These are phyloP conservation scores for Harringtonia aguacate DNA, from an alignment of 2,329 filamentous ascomycete genomes.

Conservation along the genomic window DNA sequence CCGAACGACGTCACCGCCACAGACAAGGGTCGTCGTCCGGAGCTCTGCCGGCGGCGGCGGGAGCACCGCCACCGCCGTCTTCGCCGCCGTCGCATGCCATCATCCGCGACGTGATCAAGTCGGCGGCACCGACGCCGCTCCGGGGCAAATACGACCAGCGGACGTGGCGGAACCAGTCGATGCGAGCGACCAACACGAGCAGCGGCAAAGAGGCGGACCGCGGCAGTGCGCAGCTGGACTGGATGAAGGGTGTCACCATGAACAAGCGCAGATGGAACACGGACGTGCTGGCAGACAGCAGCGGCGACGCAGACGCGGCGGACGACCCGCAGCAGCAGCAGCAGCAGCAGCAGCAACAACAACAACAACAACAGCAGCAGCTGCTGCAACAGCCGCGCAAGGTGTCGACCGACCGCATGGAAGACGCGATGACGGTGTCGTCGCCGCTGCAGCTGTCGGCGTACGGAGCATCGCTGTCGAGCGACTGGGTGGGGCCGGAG, in stretches of 20 bases:
- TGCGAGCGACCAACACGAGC: constrained; percentile 41
- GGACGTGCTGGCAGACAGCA: neutral
- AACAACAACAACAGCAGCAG: neutral
- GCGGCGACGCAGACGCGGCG: too few relatives aligned
- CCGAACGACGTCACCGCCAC: too few relatives aligned
- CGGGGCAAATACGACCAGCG: constrained; percentile 24
- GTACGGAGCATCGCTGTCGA: constrained; percentile 40
- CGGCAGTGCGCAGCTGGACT: constrained; percentile 49
- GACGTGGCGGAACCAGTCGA: constrained; percentile 44
- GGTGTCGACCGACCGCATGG: constrained; percentile 7
- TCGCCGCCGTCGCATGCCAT: constrained; percentile 4
- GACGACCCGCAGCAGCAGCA: neutral
- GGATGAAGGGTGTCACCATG: constrained; percentile 61
- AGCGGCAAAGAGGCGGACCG: constrained; percentile 28
- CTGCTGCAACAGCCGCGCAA: constrained; percentile 2
- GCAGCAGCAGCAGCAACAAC: neutral
- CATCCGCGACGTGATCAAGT: constrained; percentile 12
- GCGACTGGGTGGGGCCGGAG: constrained; percentile 51
- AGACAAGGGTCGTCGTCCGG: neutral
- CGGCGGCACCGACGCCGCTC: constrained; percentile 26
- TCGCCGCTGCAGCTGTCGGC: constrained; percentile 37
- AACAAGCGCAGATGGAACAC: constrained; percentile 25
- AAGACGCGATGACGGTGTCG: constrained; percentile 7
- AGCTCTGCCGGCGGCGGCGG: too few relatives aligned
- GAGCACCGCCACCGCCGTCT: neutral